phyloP scores from a whole-genome alignment of 2,329 filamentous ascomycete species.

The Ceratocystis cubensis region DNA sequence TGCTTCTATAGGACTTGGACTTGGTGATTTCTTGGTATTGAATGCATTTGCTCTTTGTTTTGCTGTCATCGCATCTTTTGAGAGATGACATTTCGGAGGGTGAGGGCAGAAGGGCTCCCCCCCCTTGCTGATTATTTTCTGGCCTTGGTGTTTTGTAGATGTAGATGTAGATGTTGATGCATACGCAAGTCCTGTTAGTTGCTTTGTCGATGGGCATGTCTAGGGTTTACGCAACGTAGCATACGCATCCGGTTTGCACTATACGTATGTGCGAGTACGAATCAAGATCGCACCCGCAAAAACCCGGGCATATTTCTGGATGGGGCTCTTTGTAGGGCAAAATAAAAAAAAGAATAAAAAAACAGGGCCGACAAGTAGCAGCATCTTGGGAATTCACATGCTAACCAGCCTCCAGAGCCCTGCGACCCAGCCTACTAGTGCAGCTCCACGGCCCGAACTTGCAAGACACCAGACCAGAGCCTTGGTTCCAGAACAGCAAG shows the following conservation, averaged over 20 bases:
- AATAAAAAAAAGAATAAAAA: too few species aligned
- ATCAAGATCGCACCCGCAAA: too few species aligned
- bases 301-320: too few species aligned
- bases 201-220: neutral
- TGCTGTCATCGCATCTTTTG: conserved; percentile 5
- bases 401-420: too few species aligned
- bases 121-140: neutral
- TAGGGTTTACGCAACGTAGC: neutral
- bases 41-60: neutral
- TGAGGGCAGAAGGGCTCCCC: neutral
- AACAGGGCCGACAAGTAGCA: too few species aligned
- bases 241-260: neutral
- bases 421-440: too few species aligned
- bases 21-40: neutral
- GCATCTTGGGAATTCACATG: too few species aligned
- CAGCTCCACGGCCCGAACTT: too few species aligned
- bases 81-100: neutral
- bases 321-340: too few species aligned
- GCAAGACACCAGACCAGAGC: neutral
- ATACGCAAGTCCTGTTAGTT: neutral
- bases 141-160: neutral
- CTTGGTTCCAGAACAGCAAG: neutral
- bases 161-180: neutral
- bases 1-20: too few species aligned
- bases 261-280: too few species aligned